Percentiles rank a stretch among this genome's conserved stretches.
Evolutionary conservation across 805 yeast genomes (phyloP).

Genomic region (Lipomyces mesembrius): DNA sequence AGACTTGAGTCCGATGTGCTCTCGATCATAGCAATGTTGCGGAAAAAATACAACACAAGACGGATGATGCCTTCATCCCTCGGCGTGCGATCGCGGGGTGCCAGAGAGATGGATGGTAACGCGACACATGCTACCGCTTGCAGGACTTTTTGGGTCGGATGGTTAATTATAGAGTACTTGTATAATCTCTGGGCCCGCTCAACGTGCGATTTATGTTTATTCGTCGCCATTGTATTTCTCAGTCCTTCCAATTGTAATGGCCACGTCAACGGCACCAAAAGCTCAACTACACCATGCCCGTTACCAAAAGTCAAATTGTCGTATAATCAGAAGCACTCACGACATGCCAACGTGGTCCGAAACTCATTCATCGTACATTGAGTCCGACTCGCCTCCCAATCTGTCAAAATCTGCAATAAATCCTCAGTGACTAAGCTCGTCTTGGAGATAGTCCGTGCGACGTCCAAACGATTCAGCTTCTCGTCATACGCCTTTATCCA

Average conservation of each 20-base stretch:
- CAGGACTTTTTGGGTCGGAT: conserved; percentile 63
- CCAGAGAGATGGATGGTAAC: conserved; percentile 59
- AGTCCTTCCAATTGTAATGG: conserved; percentile 69
- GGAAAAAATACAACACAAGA: conserved; percentile 70
- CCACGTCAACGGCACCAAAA: conserved; percentile 84
- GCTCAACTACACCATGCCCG: conserved; percentile 55
- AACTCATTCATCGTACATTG: conserved; percentile 48
- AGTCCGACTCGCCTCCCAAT: conserved; percentile 59
- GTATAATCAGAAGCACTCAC: conserved; percentile 19
- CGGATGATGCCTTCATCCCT: conserved; percentile 75
- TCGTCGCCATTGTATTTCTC: conserved; percentile 63
- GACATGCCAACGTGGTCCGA: conserved; percentile 67
- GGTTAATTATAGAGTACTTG: conserved; percentile 67
- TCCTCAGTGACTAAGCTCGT: conserved; percentile 75
- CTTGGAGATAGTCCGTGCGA: conserved; percentile 85
- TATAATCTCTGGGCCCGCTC: conserved; percentile 70
- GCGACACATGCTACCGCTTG: conserved; percentile 73
- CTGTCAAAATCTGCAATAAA: conserved; percentile 70
- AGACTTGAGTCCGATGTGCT: conserved; percentile 64
- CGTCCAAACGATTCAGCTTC: conserved; percentile 68
- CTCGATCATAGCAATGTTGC: conserved; percentile 79
- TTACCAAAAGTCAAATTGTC: neutral
- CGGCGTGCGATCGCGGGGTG: conserved; percentile 61
- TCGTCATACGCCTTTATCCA: conserved; percentile 90
- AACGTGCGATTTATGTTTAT: conserved; percentile 60